Evolutionary conservation across 768 basidiomycete genomes (phyloP), one percentile per base, ranked within the genome.

Genomic region (Pleurotus pulmonarius): DNA sequence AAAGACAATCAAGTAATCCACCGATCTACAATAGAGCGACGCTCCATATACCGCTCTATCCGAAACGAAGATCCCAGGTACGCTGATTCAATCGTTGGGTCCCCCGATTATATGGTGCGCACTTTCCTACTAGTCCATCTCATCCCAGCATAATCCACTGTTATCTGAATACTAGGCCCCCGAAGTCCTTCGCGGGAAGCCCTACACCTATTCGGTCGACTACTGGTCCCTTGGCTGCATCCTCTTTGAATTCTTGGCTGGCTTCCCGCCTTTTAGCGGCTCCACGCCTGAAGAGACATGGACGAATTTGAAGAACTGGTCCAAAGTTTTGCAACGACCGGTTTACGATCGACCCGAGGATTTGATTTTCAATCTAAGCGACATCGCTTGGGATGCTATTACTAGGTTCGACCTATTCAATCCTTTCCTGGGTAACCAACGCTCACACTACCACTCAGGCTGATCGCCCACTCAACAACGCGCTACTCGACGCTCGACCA

Each of bases 221-320:
- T 98, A 90, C 64, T 98, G 97, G 97, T 96, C 94, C 1, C 81
- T 99, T 6, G 97, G 97, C 5, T 98, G 97, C 70, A 98, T 99
- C 63, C 75, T 99, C 22, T 99, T 98, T 73, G 97, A 99, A 74
- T 95, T 96, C 70, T 77, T 96, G 13, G 90, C 93, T 1, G 96
- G 97, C 24, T 99, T 97, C 74, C 97, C 97, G 11, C 97, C 97
- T 1, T 99, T 99, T 75, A 97, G 92, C 46, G 97, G 97, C 15
- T 84, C 88, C 40, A 94, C 90, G 0, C 90, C 94, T 0, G 94
- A 99, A 61, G 97, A 99, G 72, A 99, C 97, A 0, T 99, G 97
- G 97, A 93, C 93, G 13, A 98, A 98, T 72, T 74, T 99, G 59
- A 98, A 98, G 73, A 98, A 98, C 69, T 99, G 97, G 97, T 85